These are phyloP conservation scores for Yarrowia phangngaensis DNA, from an alignment of 805 yeast species.

Conservation along the genomic window DNA sequence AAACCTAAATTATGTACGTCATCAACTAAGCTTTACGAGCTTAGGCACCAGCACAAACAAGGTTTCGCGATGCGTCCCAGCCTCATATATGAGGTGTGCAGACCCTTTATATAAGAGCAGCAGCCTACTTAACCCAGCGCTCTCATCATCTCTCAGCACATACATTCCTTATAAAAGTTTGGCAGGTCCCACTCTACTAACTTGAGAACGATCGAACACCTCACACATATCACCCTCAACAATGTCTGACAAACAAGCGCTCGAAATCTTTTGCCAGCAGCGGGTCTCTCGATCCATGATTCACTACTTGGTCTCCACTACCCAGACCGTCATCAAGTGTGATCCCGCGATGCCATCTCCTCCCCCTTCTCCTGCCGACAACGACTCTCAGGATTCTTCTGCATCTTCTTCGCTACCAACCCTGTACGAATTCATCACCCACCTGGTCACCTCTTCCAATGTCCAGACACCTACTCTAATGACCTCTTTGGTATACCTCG, in stretches of 20 bases:
- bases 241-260: slow-evolving; percentile 40
- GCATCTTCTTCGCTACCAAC: slow-evolving; percentile 33
- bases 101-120: not conserved
- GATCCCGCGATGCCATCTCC: slow-evolving; percentile 35
- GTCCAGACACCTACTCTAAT: slow-evolving; percentile 93
- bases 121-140: too few relatives aligned
- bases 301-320: slow-evolving; percentile 43
- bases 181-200: not conserved
- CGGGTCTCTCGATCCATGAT: slow-evolving; percentile 45
- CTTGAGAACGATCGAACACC: not conserved
- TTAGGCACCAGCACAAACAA: not conserved
- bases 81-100: slow-evolving; percentile 1
- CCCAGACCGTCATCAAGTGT: slow-evolving; percentile 41
- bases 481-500: slow-evolving; percentile 83
- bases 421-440: slow-evolving; percentile 56
- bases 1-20: too few relatives aligned
- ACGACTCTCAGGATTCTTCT: slow-evolving; percentile 9
- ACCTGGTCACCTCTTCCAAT: slow-evolving; percentile 71
- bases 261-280: slow-evolving; percentile 42
- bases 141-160: not conserved
- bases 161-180: not conserved
- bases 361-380: slow-evolving; percentile 27
- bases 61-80: slow-evolving; percentile 26
- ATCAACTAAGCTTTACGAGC: too few relatives aligned
- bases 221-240: not conserved